Evolutionary conservation across 768 basidiomycete species (phyloP), one percentile per base, ranked within the genome.

Genomic region (Russula abietina): DNA sequence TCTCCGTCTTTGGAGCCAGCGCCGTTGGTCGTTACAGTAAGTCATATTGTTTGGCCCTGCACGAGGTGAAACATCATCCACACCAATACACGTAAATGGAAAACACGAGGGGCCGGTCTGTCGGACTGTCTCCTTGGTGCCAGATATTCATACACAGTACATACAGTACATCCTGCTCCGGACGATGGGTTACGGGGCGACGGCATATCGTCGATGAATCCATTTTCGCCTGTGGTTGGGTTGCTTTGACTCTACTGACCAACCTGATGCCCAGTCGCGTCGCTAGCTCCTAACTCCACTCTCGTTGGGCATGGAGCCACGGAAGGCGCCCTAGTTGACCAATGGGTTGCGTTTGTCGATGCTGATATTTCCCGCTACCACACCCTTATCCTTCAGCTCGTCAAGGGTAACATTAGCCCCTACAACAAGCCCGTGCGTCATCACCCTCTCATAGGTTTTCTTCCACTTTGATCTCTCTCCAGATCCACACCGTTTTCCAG

Each of bases 11-110:
- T 68, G 96, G 96, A 79, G 80, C 83, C 59, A 72, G 76, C 59
- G 84, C 93, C 53, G 93, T 98, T 74, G 89, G 92, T 51, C 86
- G 85, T 61, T 94, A 96, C 77, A 69, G 96, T 98, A 76, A 84
- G 93, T 87, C 59, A 68, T 59, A 30, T 26, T 16, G 28, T 52
- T 55, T 1, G 24, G 12, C 41, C 28, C 50, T 24, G n/a, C 22
- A 58, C 52, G 11, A 26, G 26, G 11, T n/a, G 26, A 26, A 62
- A 36, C 22, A 51, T 59, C 14, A 0, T 38, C 28, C 8, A 39
- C 50, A 41, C 36, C 30, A n/a, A 9, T 33, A 39, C 16, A 26
- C n/a, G 19, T 52, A 11, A 22, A 46, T 52, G 56, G 24, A n/a
- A 33, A 26, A n/a, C 16, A 26, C 14, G 1, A 11, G 43, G 19